Conservation (phyloP, 2,329 filamentous ascomycete genomes). For the Eutypella sp. region DNA sequence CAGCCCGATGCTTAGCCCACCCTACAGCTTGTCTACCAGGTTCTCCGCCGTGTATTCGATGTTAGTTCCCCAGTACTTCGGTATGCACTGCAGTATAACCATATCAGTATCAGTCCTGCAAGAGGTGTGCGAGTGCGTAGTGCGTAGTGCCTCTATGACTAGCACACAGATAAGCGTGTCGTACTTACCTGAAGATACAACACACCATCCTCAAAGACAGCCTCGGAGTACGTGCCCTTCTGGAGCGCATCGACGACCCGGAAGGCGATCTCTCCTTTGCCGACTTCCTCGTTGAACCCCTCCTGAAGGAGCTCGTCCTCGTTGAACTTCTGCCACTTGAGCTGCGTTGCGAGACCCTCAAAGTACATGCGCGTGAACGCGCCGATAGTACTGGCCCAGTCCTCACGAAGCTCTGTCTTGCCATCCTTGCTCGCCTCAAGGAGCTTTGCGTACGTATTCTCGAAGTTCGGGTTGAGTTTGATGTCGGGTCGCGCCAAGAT, state of each 20-base stretch:
- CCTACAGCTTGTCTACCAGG: slow-evolving; percentile 23
- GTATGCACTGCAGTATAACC: slow-evolving; percentile 16
- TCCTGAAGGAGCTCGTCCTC: slow-evolving; percentile 45
- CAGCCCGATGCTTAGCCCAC: too few relatives aligned
- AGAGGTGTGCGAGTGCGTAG: neutral
- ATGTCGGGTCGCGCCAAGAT: slow-evolving; percentile 35
- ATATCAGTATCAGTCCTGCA: neutral
- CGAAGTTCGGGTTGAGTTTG: slow-evolving; percentile 43
- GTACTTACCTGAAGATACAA: slow-evolving; percentile 46
- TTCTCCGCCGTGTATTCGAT: slow-evolving; percentile 13
- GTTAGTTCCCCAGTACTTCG: slow-evolving; percentile 18
- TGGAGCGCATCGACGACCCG: slow-evolving; percentile 42
- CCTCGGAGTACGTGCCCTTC: slow-evolving; percentile 40
- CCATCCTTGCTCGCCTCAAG: slow-evolving; percentile 25
- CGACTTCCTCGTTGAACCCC: slow-evolving; percentile 42
- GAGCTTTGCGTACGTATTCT: slow-evolving; percentile 37
- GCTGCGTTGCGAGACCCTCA: slow-evolving; percentile 34
- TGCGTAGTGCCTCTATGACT: too few relatives aligned
- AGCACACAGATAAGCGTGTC: too few relatives aligned
- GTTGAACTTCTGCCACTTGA: slow-evolving; percentile 40
- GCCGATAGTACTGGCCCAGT: slow-evolving; percentile 43
- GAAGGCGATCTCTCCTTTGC: slow-evolving; percentile 37
- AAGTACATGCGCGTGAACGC: slow-evolving; percentile 37
- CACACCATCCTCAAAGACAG: slow-evolving; percentile 41
- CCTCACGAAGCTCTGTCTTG: slow-evolving; percentile 26